These are phyloP conservation scores for Ceratobasidium sp. DNA, from an alignment of 1,284 basidiomycete genomes.

Conservation along the genomic window DNA sequence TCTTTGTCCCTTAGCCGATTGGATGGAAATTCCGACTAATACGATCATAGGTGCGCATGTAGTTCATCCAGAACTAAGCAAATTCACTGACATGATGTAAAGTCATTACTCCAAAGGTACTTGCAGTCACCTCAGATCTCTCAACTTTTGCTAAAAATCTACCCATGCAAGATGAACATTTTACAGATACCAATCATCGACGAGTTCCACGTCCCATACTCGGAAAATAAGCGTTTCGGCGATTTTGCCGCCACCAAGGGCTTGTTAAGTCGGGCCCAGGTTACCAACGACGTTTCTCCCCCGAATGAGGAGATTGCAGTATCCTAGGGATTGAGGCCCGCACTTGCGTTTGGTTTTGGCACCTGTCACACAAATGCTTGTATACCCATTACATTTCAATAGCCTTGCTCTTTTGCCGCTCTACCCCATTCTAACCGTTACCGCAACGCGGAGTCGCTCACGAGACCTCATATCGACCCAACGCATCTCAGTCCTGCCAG, in stretches of 20 bases:
- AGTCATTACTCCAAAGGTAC: conserved; percentile 87
- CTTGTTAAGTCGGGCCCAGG: conserved; percentile 46
- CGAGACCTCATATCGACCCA: conserved; percentile 17
- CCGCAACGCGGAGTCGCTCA: background rate
- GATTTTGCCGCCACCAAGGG: conserved; percentile 50
- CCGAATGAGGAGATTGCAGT: conserved; percentile 21
- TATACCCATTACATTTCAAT: background rate
- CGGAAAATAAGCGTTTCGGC: conserved; percentile 45
- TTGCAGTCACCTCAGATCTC: background rate
- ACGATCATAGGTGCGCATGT: conserved; percentile 71
- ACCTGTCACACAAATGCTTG: background rate
- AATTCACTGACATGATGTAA: conserved; percentile 54
- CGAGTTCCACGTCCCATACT: conserved; percentile 81
- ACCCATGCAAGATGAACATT: conserved; percentile 72
- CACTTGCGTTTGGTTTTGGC: background rate
- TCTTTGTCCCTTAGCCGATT: conserved; percentile 68
- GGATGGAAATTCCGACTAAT: conserved; percentile 97
- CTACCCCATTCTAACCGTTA: background rate
- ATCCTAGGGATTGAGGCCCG: background rate
- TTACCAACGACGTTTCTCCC: conserved; percentile 27
- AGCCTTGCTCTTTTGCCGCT: background rate
- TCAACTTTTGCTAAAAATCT: background rate
- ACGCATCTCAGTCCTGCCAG: conserved; percentile 15
- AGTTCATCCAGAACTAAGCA: background rate
- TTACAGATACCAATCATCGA: conserved; percentile 94